These are phyloP conservation scores for Yamadazyma kanchanaburiensis DNA, from an alignment of 1,139 yeast genomes.

Conservation along the genomic window DNA sequence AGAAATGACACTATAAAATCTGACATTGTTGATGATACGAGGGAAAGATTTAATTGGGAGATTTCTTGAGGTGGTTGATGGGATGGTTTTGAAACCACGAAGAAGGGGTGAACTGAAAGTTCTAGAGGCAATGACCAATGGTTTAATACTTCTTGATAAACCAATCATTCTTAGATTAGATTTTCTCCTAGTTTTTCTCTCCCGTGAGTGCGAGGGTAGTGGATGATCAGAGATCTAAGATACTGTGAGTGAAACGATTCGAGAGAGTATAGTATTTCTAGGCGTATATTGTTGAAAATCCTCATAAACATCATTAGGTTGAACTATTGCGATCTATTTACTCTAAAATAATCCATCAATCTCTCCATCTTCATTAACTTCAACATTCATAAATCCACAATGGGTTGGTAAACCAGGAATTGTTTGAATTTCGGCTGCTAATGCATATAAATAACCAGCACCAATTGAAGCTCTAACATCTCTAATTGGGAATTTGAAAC, in stretches of 20 bases:
- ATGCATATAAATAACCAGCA: conserved; percentile 94
- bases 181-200: no score
- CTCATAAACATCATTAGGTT: conserved; percentile 11
- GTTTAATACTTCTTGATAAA: no score
- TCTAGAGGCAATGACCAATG: no score
- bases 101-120: no score
- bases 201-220: no score
- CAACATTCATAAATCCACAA: conserved; percentile 96
- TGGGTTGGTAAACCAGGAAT: conserved; percentile 97
- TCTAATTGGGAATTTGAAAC: conserved; percentile 90
- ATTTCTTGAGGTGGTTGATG: background rate
- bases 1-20: conserved; percentile 26
- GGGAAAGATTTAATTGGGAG: background rate
- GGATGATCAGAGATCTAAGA: no score
- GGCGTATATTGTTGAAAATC: conserved; percentile 8
- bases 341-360: conserved; percentile 85
- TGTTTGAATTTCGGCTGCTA: conserved; percentile 96
- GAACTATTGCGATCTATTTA: conserved; percentile 5
- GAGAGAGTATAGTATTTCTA: no score
- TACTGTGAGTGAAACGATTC: background rate
- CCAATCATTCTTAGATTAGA: no score
- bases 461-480: conserved; percentile 94
- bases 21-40: background rate
- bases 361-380: conserved; percentile 89
- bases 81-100: conserved; percentile 1